These are phyloP conservation scores for Pichia rugopelliculosa DNA, from an alignment of 805 yeast species.

Conservation along the genomic window DNA sequence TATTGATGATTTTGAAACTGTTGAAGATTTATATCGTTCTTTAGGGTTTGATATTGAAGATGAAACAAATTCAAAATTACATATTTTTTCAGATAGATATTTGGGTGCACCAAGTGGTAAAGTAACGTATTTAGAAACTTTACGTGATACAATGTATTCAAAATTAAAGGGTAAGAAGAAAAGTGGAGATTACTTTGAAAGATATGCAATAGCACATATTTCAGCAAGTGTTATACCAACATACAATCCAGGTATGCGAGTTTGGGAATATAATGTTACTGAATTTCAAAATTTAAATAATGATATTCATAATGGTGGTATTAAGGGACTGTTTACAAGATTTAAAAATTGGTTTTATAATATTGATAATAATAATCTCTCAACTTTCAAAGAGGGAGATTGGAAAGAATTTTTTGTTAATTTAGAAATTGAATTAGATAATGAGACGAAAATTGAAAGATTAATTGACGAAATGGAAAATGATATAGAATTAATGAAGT, in stretches of 20 bases:
- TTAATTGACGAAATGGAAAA: slow-evolving; percentile 7
- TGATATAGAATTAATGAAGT: slow-evolving; percentile 12
- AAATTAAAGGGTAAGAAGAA: slow-evolving; percentile 38
- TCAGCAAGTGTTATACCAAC: slow-evolving; percentile 77
- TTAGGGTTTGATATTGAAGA: slow-evolving; percentile 17
- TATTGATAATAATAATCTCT: not conserved
- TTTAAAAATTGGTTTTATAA: not conserved
- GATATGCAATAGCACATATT: slow-evolving; percentile 65
- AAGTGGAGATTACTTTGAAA: slow-evolving; percentile 39
- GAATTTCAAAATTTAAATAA: slow-evolving; percentile 31
- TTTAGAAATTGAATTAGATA: slow-evolving; percentile 5
- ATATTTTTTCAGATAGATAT: slow-evolving; percentile 24
- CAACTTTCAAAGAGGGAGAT: slow-evolving; percentile 23
- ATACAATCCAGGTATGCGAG: slow-evolving; percentile 72
- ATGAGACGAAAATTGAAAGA: slow-evolving; percentile 7
- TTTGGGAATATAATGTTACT: slow-evolving; percentile 80
- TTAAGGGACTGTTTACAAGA: not conserved
- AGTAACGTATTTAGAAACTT: slow-evolving; percentile 52
- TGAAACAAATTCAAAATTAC: slow-evolving; percentile 13
- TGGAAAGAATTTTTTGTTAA: slow-evolving; percentile 11
- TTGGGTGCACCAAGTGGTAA: slow-evolving; percentile 69
- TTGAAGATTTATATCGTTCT: slow-evolving; percentile 9
- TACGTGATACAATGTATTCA: slow-evolving; percentile 48
- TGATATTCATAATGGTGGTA: not conserved
- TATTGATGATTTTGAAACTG: slow-evolving; percentile 9